phyloP scores from a whole-genome alignment of 108 stramenopile species.

The Cylindrotheca closterium region DNA sequence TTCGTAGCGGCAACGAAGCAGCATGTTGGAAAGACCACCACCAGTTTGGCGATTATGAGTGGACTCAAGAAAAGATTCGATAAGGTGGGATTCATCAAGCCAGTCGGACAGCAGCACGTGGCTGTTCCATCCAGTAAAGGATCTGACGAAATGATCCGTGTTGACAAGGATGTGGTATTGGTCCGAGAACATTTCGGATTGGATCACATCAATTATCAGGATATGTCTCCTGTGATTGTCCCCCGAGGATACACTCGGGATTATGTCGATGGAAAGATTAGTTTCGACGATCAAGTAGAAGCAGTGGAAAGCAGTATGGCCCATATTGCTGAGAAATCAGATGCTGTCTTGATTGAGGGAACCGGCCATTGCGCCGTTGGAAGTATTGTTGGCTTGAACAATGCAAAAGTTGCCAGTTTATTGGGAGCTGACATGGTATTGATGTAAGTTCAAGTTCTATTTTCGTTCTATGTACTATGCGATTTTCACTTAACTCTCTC shows the following conservation, averaged over 20 bases:
- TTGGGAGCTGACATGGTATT: slow-evolving; percentile 90
- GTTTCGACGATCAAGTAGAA: slow-evolving; percentile 59
- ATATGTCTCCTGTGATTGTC: slow-evolving; percentile 96
- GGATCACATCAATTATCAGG: slow-evolving; percentile 82
- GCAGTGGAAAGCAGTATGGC: slow-evolving; percentile 60
- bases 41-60: slow-evolving; percentile 81
- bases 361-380: slow-evolving; percentile 98
- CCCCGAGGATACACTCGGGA: slow-evolving; percentile 91
- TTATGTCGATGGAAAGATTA: slow-evolving; percentile 86
- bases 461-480: background rate
- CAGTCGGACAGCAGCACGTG: slow-evolving; percentile 93
- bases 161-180: slow-evolving; percentile 92
- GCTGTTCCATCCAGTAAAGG: slow-evolving; percentile 10
- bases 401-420: slow-evolving; percentile 89
- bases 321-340: slow-evolving; percentile 45
- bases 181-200: slow-evolving; percentile 88
- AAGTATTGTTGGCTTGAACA: slow-evolving; percentile 89
- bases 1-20: slow-evolving; percentile 94
- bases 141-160: slow-evolving; percentile 46
- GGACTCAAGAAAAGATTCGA: slow-evolving; percentile 89
- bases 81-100: slow-evolving; percentile 94
- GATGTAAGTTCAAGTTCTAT: slow-evolving; percentile 26
- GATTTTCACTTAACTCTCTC: slow-evolving; percentile 1
- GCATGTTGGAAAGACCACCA: slow-evolving; percentile 96
- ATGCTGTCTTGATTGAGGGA: slow-evolving; percentile 89